These are phyloP conservation scores for Penicillium manginii DNA, from an alignment of 495 filamentous ascomycete genomes.

Conservation along the genomic window DNA sequence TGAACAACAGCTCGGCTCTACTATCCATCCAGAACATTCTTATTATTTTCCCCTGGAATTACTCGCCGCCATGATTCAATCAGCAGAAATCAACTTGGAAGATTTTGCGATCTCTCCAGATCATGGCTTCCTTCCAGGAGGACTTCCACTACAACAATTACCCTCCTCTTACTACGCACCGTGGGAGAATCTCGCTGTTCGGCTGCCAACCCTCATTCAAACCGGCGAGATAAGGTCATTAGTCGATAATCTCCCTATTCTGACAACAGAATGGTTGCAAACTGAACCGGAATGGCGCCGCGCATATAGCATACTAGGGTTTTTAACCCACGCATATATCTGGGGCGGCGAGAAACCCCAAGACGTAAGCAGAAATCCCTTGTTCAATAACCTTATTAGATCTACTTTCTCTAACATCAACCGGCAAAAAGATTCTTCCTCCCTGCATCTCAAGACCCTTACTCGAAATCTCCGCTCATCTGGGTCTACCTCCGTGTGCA, in stretches of 20 bases:
- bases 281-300: conserved; percentile 87
- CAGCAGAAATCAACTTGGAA: conserved; percentile 69
- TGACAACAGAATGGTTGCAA: conserved; percentile 73
- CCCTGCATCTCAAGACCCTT: conserved; percentile 80
- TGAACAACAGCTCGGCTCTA: conserved; percentile 2
- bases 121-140: conserved; percentile 86
- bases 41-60: background rate
- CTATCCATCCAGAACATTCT: background rate
- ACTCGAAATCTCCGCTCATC: conserved; percentile 71
- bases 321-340: conserved; percentile 89
- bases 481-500: conserved; percentile 89
- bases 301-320: conserved; percentile 83
- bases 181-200: conserved; percentile 80
- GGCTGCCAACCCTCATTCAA: conserved; percentile 77
- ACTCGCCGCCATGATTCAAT: conserved; percentile 62
- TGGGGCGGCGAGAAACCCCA: conserved; percentile 87
- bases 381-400: background rate
- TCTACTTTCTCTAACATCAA: too few relatives aligned
- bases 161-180: conserved; percentile 83
- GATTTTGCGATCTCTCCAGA: conserved; percentile 82
- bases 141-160: conserved; percentile 72
- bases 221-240: conserved; percentile 72
- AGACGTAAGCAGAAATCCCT: conserved; percentile 54
- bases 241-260: conserved; percentile 75
- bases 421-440: conserved; percentile 66